A percentile compares a stretch with the other conserved stretches of the same genome.
phyloP scores from a whole-genome alignment of 1,139 yeast genomes.

The Scheffersomyces parashehatae region DNA sequence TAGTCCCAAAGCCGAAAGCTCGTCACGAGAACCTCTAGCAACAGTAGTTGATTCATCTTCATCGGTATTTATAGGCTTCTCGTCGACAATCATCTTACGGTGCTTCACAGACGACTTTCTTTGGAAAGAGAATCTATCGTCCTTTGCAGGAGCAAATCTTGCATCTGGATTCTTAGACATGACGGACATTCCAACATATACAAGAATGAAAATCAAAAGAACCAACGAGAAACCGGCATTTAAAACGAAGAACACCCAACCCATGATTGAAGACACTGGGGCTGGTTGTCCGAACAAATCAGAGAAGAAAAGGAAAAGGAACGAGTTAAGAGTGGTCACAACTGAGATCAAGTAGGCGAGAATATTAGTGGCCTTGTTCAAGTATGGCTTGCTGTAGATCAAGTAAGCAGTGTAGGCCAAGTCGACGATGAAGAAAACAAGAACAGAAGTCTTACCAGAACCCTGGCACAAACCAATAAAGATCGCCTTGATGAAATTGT shows the following conservation, averaged over 20 bases:
- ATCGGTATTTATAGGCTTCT: not conserved
- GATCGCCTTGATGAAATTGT: slow-evolving; percentile 57
- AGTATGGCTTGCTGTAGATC: slow-evolving; percentile 61
- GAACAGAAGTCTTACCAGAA: slow-evolving; percentile 69
- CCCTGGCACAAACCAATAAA: slow-evolving; percentile 70
- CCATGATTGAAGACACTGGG: slow-evolving; percentile 72
- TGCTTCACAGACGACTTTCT: slow-evolving; percentile 45
- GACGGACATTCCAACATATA: slow-evolving; percentile 55
- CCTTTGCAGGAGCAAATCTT: slow-evolving; percentile 78
- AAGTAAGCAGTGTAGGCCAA: slow-evolving; percentile 59
- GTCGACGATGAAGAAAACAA: slow-evolving; percentile 66
- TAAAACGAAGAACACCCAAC: slow-evolving; percentile 74
- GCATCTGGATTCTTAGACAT: slow-evolving; percentile 80
- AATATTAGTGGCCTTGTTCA: slow-evolving; percentile 72
- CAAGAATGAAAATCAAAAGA: slow-evolving; percentile 60
- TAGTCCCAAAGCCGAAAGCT: slow-evolving; percentile 62
- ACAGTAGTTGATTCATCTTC: slow-evolving; percentile 6
- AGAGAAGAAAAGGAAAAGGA: slow-evolving; percentile 72
- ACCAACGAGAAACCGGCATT: slow-evolving; percentile 77
- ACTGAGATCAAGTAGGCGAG: slow-evolving; percentile 63
- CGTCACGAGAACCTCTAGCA: slow-evolving; percentile 43
- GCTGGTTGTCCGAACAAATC: slow-evolving; percentile 70
- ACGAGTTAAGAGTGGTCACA: slow-evolving; percentile 68
- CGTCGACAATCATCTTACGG: slow-evolving; percentile 5
- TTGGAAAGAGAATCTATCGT: slow-evolving; percentile 83